Evolutionary conservation across 805 yeast genomes (phyloP), one percentile per base, ranked within the genome.

Genomic region (Cyberlindnera lachancei): DNA sequence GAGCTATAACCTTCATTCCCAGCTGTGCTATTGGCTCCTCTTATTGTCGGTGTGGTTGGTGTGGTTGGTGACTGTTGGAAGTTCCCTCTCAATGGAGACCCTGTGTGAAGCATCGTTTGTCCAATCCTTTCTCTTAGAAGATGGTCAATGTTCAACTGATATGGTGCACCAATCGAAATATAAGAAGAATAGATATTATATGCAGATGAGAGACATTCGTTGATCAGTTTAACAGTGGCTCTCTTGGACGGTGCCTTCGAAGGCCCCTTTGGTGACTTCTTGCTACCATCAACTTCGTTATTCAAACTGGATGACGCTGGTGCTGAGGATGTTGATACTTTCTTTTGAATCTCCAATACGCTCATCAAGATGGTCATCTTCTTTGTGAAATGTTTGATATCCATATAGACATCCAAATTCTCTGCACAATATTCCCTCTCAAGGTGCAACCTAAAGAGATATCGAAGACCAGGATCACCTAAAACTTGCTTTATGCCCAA

Each of bases 381-480:
- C 40, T 65, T 68, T 10, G 64, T 61, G 38, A 78, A 70, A 30
- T 67, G 67, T 29, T 62, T 61, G 30, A 83, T 66, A 36, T 75
- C 82, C 32, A 68, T 55, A 50, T 73, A 83, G 4, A 80, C 85
- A 40, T 79, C 78, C n/a, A 83, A 52, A 45, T 84, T 86, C 48
- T 86, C 96, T 3, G 69, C 70, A 48, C 94, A 85, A 34, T 68
- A 64, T 31, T 75, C 80, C 19, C 64, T 67, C 30, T 69, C 73
- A 31, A 86, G 52, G 50, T 82, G 86, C n/a, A 62, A 59, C 39
- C 75, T 65, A 55, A 86, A 83, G 8, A 84, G 54, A 34, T 72
- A 74, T 33, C 80, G 64, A 61, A 79, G 59, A 0, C 92, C 95
- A 0, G 95, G 94, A 51, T 86, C 95, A 8, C 58, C 55, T 8